Conservation (phyloP, 768 basidiomycete species). For the Leccinellum rugosiceps region DNA sequence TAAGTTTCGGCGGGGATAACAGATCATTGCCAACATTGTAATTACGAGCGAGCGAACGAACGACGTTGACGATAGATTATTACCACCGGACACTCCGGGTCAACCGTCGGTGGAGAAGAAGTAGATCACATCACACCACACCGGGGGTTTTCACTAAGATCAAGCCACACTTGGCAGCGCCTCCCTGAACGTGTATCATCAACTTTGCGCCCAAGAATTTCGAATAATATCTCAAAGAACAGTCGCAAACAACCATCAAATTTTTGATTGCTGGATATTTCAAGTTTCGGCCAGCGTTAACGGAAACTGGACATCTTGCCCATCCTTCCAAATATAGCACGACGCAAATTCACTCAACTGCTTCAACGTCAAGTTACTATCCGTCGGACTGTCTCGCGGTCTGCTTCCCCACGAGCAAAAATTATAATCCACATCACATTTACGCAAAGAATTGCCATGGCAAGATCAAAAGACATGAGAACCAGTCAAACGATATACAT, state of each 20-base stretch:
- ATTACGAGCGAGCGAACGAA: background rate
- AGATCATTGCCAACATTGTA: background rate
- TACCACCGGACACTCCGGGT: background rate
- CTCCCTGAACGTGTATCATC: background rate
- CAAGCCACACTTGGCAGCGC: background rate
- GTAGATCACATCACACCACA: background rate
- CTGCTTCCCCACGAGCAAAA: background rate
- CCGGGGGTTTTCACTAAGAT: background rate
- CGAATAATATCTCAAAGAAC: background rate
- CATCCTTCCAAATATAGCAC: background rate
- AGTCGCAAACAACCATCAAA: background rate
- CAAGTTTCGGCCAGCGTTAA: background rate
- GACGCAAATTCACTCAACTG: background rate
- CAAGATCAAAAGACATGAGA: background rate
- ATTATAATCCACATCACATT: background rate
- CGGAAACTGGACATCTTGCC: background rate
- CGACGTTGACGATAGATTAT: background rate
- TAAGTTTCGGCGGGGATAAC: conserved; percentile 6
- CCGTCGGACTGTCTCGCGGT: background rate
- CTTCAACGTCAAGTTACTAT: background rate
- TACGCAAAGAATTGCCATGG: background rate
- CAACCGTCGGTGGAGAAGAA: background rate
- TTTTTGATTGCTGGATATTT: background rate
- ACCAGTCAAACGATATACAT: background rate
- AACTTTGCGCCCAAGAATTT: background rate